These are phyloP conservation scores for Botrytis aclada DNA, from an alignment of 2,329 filamentous ascomycete species.

Conservation along the genomic window DNA sequence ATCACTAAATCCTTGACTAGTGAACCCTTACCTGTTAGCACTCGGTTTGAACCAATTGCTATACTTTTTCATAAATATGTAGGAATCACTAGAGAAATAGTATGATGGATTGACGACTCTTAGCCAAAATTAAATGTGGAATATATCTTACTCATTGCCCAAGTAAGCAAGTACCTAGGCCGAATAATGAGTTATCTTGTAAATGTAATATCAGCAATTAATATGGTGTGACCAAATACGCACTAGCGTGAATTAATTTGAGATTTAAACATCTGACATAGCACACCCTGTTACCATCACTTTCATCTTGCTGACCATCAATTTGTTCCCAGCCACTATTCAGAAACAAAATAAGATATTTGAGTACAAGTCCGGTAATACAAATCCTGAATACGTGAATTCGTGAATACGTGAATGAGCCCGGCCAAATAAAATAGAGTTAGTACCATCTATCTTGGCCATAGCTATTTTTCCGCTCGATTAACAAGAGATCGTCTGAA, in stretches of 20 bases:
- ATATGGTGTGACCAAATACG: neutral
- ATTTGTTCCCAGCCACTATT: neutral
- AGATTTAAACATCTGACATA: neutral
- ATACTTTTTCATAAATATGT: neutral
- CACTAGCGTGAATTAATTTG: neutral
- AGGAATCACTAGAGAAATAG: neutral
- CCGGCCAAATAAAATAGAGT: neutral
- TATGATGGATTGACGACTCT: neutral
- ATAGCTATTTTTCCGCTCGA: neutral
- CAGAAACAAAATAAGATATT: conserved; percentile 1
- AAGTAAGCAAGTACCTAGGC: neutral
- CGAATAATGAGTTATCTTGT: neutral
- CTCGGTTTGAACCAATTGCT: neutral
- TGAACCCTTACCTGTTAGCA: neutral
- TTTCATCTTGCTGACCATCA: neutral
- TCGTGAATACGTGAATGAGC: neutral
- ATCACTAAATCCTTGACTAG: neutral
- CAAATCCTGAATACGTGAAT: neutral
- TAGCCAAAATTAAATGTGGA: neutral
- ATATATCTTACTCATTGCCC: neutral
- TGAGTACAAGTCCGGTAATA: conserved; percentile 3
- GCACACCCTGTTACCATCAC: neutral
- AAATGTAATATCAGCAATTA: neutral
- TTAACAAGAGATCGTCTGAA: neutral
- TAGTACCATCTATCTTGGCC: neutral